Conservation (phyloP, 2,329 filamentous ascomycete species). For the Phaeophleospora eucalypticola region DNA sequence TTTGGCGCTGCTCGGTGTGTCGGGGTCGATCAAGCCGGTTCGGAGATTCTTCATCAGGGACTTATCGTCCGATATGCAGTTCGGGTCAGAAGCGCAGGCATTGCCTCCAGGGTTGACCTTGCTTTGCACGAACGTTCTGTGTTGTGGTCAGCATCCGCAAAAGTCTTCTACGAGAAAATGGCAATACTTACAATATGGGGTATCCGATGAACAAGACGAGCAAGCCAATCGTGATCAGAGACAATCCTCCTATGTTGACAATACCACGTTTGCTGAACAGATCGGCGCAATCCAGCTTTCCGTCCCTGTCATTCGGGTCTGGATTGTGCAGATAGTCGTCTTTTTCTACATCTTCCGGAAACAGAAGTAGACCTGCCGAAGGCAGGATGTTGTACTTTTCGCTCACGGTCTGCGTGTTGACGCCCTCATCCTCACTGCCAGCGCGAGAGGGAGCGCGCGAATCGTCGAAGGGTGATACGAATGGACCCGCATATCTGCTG, state of each 20-base stretch:
- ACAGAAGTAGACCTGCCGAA: conserved; percentile 61
- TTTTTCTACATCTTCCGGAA: conserved; percentile 69
- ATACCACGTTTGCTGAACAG: conserved; percentile 62
- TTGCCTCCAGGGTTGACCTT: conserved; percentile 34
- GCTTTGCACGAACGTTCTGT: conserved; percentile 55
- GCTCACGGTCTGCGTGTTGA: conserved; percentile 69
- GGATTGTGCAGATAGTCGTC: conserved; percentile 71
- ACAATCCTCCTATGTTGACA: conserved; percentile 61
- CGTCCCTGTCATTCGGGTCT: conserved; percentile 59
- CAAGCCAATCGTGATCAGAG: conserved; percentile 57
- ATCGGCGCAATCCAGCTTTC: conserved; percentile 54
- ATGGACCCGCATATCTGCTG: conserved; percentile 47
- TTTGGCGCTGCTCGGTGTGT: conserved; percentile 47
- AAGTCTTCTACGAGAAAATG: conserved; percentile 9
- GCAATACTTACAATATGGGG: conserved; percentile 58
- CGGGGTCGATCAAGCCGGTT: conserved; percentile 49
- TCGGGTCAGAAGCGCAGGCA: conserved; percentile 41
- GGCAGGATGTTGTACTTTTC: conserved; percentile 71
- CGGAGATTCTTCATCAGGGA: conserved; percentile 59
- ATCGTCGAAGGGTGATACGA: conserved; percentile 56
- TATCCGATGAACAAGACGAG: conserved; percentile 65
- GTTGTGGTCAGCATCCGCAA: no score
- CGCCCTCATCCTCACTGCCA: conserved; percentile 60
- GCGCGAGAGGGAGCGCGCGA: conserved; percentile 56
- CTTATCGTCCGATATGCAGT: conserved; percentile 46